Conservation (phyloP, 805 yeast species). For the Millerago galiae region DNA sequence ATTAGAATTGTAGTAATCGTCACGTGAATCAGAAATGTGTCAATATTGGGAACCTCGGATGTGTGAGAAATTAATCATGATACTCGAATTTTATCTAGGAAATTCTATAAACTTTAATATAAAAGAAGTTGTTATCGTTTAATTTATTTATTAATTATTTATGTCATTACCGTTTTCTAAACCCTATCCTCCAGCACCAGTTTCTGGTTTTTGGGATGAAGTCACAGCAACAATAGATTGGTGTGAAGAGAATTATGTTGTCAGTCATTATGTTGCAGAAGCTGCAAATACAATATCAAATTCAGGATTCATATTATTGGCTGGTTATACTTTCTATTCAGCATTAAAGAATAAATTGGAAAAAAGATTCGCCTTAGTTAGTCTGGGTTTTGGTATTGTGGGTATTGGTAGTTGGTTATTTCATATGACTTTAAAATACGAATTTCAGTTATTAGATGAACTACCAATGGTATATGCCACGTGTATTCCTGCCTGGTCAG, state of each 20-base stretch:
- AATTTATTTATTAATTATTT: background rate
- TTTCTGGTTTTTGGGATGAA: constrained; percentile 69
- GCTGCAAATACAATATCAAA: constrained; percentile 84
- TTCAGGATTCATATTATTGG: constrained; percentile 46
- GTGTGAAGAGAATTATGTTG: constrained; percentile 97
- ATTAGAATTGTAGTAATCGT: no score
- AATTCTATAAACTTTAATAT: no score
- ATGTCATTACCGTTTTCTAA: constrained; percentile 36
- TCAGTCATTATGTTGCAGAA: constrained; percentile 82
- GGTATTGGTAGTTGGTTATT: constrained; percentile 94
- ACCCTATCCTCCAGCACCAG: constrained; percentile 51
- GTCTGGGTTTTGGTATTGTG: constrained; percentile 78
- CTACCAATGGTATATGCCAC: constrained; percentile 98
- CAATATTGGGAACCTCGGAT: background rate
- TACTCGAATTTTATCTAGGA: background rate
- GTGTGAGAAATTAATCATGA: background rate
- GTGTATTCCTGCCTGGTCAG: constrained; percentile 87
- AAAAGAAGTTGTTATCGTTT: background rate
- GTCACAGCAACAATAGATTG: constrained; percentile 96
- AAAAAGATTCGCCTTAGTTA: constrained; percentile 59
- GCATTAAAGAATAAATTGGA: constrained; percentile 60
- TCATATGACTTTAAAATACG: constrained; percentile 91
- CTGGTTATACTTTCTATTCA: constrained; percentile 57
- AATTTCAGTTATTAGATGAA: constrained; percentile 88
- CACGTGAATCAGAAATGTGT: background rate